Base-by-base conservation (phyloP, 176 grass and related monocot species). In the Urochloa ruziziensis region DNA sequence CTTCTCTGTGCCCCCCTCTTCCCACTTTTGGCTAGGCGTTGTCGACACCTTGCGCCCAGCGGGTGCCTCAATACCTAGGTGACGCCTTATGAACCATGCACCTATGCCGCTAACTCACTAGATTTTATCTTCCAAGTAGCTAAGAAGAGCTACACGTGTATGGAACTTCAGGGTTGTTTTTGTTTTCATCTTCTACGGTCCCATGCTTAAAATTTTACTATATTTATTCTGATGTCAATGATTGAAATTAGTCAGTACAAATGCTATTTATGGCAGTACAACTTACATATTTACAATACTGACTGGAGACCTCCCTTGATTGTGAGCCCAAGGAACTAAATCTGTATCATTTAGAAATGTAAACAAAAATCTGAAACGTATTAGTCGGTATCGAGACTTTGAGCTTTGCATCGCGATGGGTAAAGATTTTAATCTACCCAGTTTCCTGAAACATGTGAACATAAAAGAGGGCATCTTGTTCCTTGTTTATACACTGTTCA, bases 61-160 rank as follows among this genome's bases (percentile, higher is more conserved):
- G 10, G 19, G 65, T 36, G 23, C 10, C 35, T 39, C 37, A 39
- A 6, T 4, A 4, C 37, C 37, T 39, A 39, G 36, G 18, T 14
- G 12, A 42, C 5, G 21, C 66, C 36, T 24, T 68, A 19, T 4
- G 14, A 53, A 53, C 17, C 49, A 53, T 53, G 49, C 10, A 46
- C 40, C 51, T 10, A 54, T 54, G 15, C n/a, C n/a, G n/a, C n/a
- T 52, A 54, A 15, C 15, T 23, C 19, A 54, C 52, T 23, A 23
- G 7, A 78, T 85, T 28, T 35, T 54, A 69, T 77, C 5, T 73
- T 51, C 63, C 34, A 14, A 78, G 52, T 65, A 77, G 62, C 52
- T 67, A 67, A 78, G 37, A 67, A 78, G 39, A 46, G n/a, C n/a
- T 65, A 52, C 51, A 24, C 21, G 21, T 51, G 18, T 49, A 12